phyloP scores from a whole-genome alignment of 352 stramenopile species.

The Phytopythium sindhum region DNA sequence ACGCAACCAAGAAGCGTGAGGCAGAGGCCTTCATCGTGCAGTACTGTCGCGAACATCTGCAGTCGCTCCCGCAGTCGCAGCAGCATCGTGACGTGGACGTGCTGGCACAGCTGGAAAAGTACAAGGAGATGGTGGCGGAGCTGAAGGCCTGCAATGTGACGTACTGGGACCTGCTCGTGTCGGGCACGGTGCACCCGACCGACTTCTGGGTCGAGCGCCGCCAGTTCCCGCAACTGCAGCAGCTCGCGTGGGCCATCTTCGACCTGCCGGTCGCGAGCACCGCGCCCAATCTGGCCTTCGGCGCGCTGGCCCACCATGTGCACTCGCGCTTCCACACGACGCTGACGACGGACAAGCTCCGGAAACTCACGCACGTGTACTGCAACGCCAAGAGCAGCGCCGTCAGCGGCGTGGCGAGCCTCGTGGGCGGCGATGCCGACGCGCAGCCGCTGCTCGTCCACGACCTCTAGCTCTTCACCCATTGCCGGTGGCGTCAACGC shows the following conservation, averaged over 20 bases:
- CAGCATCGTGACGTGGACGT: conserved; percentile 25
- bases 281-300: conserved; percentile 31
- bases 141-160: conserved; percentile 50
- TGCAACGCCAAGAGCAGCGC: conserved; percentile 42
- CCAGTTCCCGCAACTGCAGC: conserved; percentile 57
- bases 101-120: conserved; percentile 45
- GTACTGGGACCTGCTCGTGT: conserved; percentile 53
- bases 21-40: conserved; percentile 45
- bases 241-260: conserved; percentile 56
- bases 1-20: conserved; percentile 38
- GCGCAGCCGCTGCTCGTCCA: conserved; percentile 6
- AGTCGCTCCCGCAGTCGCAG: conserved; percentile 5
- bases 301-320: conserved; percentile 22
- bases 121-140: conserved; percentile 40
- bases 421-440: conserved; percentile 9
- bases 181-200: conserved; percentile 37
- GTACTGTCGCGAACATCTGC: conserved; percentile 34
- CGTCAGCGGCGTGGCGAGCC: neutral
- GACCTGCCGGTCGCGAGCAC: conserved; percentile 46
- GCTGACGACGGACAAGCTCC: conserved; percentile 37
- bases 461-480: neutral
- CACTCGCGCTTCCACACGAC: conserved; percentile 41
- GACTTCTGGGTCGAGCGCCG: conserved; percentile 62
- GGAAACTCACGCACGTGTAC: conserved; percentile 59
- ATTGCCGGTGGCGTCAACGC: neutral